A percentile compares a stretch with the other conserved stretches of the same genome.
phyloP scores from a whole-genome alignment of 257 asterid species.

The Nemophila menziesii region DNA sequence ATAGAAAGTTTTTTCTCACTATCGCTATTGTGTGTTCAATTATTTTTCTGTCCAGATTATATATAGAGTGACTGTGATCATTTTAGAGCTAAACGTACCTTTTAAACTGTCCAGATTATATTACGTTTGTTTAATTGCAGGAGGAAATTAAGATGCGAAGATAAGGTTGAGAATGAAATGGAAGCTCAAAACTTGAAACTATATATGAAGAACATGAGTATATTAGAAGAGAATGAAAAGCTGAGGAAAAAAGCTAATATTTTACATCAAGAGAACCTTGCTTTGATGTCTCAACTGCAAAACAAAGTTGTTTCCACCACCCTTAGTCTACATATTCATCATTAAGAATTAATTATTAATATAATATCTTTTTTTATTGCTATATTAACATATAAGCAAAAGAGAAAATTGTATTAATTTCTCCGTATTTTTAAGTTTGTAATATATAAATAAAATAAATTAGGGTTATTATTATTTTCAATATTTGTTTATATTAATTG shows the following conservation, averaged over 20 bases:
- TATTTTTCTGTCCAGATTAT: neutral
- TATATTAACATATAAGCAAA: too few relatives aligned
- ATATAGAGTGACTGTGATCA: neutral
- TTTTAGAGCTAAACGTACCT: neutral
- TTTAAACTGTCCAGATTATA: neutral
- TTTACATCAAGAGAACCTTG: constrained; percentile 61
- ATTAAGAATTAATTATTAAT: neutral
- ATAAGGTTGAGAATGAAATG: constrained; percentile 23
- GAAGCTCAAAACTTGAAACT: constrained; percentile 51
- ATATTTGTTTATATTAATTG: too few relatives aligned
- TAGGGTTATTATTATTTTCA: too few relatives aligned
- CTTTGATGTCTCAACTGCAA: constrained; percentile 37
- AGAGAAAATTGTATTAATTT: too few relatives aligned
- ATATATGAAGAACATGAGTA: constrained; percentile 64
- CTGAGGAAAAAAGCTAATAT: constrained; percentile 49
- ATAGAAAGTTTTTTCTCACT: too few relatives aligned
- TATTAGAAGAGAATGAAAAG: constrained; percentile 50
- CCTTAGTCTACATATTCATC: constrained; percentile 8
- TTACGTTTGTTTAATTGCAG: neutral
- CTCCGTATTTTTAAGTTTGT: too few relatives aligned
- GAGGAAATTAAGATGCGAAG: constrained; percentile 26
- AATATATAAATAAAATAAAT: too few relatives aligned
- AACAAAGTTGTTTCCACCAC: constrained; percentile 15
- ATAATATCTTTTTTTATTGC: too few relatives aligned
- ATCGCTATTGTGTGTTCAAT: too few relatives aligned